Evolutionary conservation across 495 filamentous ascomycete species (phyloP), one percentile per base, ranked within the genome.

Genomic region (Daldinia childiae): DNA sequence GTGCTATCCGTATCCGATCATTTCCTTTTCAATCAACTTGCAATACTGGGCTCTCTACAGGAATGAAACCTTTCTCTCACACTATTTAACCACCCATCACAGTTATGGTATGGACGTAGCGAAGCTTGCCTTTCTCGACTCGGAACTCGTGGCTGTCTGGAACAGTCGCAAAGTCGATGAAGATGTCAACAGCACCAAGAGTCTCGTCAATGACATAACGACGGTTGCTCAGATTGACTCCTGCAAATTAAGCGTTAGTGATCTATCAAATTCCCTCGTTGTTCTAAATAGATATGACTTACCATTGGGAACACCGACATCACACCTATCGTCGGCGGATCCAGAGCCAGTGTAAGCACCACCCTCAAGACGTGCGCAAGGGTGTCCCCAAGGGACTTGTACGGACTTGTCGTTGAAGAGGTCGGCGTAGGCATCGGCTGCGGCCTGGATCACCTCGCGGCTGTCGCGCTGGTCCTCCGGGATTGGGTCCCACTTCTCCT

Each of bases 151-250:
- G 84, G 58, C 81, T 84, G 64, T 86, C 84, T 12, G 84, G 82
- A 19, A 80, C 65, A 30, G 79, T 77, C 0, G 71, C 74, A 62
- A 86, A 85, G 58, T 80, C 80, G 73, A 84, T 70, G 27, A 84
- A 78, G 15, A 84, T 70, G 29, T 82, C 80, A 1, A 84, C 82
- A 6, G 81, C 82, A 1, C 84, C 84, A 21, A 83, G 69, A 21
- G 78, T 80, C 72, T 85, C 82, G 67, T 86, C 84, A 59, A 86
- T 85, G n/a, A 86, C 82, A 63, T 85, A 85, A 36, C 81, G 80
- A 24, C 84, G 72, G 67, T 83, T 81, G 4, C 60, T 56, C 34
- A 85, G 68, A 32, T 66, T 34, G 11, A 83, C 80, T 5, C 80
- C 75, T 77, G 38, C 4, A 54, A 36, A 50, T 68, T 9, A 51